Conservation (phyloP, 257 asterid species). For the Catharanthus roseus region DNA sequence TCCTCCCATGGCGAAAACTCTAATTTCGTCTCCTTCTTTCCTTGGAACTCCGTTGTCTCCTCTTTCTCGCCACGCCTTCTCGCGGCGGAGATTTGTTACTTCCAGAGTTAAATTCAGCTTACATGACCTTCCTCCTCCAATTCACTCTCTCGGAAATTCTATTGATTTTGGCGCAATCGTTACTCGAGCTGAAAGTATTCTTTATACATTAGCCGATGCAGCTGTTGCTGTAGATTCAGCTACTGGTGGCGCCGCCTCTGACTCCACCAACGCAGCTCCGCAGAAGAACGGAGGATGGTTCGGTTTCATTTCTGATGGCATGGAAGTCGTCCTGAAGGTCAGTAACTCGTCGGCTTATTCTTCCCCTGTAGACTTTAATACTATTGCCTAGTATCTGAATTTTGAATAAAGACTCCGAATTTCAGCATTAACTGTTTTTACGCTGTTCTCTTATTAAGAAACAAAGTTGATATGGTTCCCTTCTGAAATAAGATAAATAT, state of each 20-base stretch:
- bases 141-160: slow-evolving; percentile 28
- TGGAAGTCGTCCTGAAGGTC: slow-evolving; percentile 97
- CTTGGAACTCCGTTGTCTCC: slow-evolving; percentile 60
- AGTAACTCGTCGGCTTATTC: not conserved
- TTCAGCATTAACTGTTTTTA: not conserved
- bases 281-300: slow-evolving; percentile 94
- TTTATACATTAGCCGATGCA: slow-evolving; percentile 90
- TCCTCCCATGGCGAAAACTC: slow-evolving; percentile 72
- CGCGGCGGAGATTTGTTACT: slow-evolving; percentile 41
- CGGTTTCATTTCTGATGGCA: slow-evolving; percentile 84
- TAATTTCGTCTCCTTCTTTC: slow-evolving; percentile 70
- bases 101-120: slow-evolving; percentile 66
- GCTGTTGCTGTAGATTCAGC: slow-evolving; percentile 59
- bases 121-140: slow-evolving; percentile 62
- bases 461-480: not conserved
- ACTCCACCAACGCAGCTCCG: slow-evolving; percentile 30
- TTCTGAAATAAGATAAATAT: not conserved
- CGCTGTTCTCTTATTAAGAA: not conserved
- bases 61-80: slow-evolving; percentile 37
- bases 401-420: not conserved
- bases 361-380: not conserved
- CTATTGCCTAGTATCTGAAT: not conserved
- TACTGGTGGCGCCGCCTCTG: slow-evolving; percentile 38
- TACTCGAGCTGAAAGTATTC: slow-evolving; percentile 67
- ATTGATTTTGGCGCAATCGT: slow-evolving; percentile 44